Evolutionary conservation across 768 basidiomycete genomes (phyloP).

Genomic region (Mycena alexandri): DNA sequence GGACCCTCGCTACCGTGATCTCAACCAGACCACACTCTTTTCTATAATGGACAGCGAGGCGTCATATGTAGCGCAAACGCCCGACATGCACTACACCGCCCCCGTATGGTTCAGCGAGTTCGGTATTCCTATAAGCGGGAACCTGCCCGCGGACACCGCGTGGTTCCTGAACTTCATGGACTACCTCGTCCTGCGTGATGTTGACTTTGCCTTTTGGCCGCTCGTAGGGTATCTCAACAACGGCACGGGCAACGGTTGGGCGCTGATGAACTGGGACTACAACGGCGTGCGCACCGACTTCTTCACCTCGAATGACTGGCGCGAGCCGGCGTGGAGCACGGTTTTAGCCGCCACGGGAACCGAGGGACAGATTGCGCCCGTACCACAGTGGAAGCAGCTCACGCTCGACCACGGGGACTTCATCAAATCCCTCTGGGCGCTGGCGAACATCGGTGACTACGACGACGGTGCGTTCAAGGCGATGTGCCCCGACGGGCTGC

Average conservation of each 20-base stretch:
- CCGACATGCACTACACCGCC: conserved; percentile 35
- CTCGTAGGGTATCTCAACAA: conserved; percentile 34
- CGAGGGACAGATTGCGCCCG: conserved; percentile 11
- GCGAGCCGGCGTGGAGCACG: conserved; percentile 27
- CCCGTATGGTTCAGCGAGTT: conserved; percentile 37
- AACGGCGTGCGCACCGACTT: conserved; percentile 22
- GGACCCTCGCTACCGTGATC: conserved; percentile 34
- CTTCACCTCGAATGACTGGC: conserved; percentile 36
- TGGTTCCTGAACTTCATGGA: conserved; percentile 35
- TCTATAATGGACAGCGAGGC: conserved; percentile 17
- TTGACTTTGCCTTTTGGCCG: conserved; percentile 34
- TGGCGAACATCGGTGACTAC: conserved; percentile 29
- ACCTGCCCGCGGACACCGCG: neutral
- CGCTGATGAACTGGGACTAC: conserved; percentile 36
- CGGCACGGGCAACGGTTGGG: conserved; percentile 33
- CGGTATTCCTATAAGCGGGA: conserved; percentile 24
- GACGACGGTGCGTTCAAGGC: conserved; percentile 36
- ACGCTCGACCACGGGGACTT: conserved; percentile 33
- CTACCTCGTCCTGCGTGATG: conserved; percentile 30
- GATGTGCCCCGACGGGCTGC: conserved; percentile 33
- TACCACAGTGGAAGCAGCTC: conserved; percentile 33
- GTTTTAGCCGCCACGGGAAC: conserved; percentile 4
- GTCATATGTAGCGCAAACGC: conserved; percentile 30
- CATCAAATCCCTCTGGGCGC: conserved; percentile 25
- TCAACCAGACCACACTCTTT: conserved; percentile 28